Conservation (phyloP, 192 early-diverging fungal genomes). For the Rhizophagus clarus region DNA sequence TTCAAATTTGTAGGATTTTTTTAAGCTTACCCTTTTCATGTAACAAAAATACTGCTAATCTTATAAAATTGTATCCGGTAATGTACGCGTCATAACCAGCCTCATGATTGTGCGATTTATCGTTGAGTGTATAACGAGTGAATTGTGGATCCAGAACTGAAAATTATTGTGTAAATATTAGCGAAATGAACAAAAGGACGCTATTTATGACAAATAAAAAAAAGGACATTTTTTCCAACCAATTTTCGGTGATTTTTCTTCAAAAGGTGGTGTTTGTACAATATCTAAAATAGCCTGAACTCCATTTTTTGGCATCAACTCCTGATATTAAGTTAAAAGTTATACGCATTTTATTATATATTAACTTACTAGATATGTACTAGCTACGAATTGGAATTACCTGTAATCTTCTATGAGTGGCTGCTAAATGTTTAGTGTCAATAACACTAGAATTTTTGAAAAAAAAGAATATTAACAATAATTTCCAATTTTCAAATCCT, state of each 20-base stretch:
- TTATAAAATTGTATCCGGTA: conserved; percentile 80
- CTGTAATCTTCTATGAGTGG: conserved; percentile 44
- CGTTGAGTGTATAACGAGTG: conserved; percentile 42
- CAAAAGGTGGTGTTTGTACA: conserved; percentile 48
- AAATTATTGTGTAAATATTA: neutral
- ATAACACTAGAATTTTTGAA: conserved; percentile 53
- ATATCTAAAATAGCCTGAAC: conserved; percentile 46
- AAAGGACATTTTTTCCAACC: conserved; percentile 37
- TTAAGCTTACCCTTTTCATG: conserved; percentile 37
- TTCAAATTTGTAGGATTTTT: neutral
- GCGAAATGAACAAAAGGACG: neutral
- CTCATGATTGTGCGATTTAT: conserved; percentile 71
- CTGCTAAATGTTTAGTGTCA: conserved; percentile 80
- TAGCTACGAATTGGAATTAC: conserved; percentile 31
- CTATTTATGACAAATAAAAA: neutral
- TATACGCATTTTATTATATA: neutral
- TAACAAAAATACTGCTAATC: conserved; percentile 57
- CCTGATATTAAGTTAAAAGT: conserved; percentile 5
- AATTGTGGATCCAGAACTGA: conserved; percentile 57
- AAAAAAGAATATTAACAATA: neutral
- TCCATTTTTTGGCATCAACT: conserved; percentile 39
- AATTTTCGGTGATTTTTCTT: conserved; percentile 49
- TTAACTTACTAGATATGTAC: neutral
- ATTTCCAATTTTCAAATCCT: neutral
- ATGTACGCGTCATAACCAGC: conserved; percentile 92